Evolutionary conservation across 805 yeast genomes (phyloP), one percentile per base, ranked within the genome.

Genomic region (Candida piceae): DNA sequence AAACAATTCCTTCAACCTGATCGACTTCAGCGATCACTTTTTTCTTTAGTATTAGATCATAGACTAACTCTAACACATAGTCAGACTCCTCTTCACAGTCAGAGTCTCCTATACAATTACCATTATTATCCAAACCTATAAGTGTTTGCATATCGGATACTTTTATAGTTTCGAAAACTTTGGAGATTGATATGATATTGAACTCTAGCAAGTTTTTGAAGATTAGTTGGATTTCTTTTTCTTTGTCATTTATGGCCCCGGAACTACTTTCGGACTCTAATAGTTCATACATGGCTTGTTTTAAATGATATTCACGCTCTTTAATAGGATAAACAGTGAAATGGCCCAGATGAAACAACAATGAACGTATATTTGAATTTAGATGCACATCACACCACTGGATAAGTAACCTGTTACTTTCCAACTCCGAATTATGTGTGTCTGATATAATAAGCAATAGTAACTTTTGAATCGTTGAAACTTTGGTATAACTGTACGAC

Each of bases 1-100:
- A 28, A 7, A 57, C 41, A 2, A 34, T 31, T 7, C 37, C 41
- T 7, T 30, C 41, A 13, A 44, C 47, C 28, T 56, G 49, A 37
- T 60, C 57, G 3, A 60, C 42, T 16, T 36, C 33, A 5, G 54
- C 62, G n/a, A 32, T 22, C 1, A 58, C 21, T 18, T 54, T 48
- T 21, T 45, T 48, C 15, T 45, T 48, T 16, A 46, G 15, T 8
- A 51, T 44, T 26, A 56, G 34, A n/a, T 40, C 39, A 10, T 47
- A 32, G 5, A 52, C 18, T 11, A 44, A 9, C 16, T 51, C 50
- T 17, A 45, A n/a, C 5, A 45, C 12, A 12, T 32, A 28, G 16
- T 35, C 32, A 23, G n/a, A 17, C 5, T 11, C 15, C 31, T 29
- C 17, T 21, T 13, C 5, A 9, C 6, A 6, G 7, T 6, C 12